Evolutionary conservation across 805 yeast genomes (phyloP).

Genomic region (Jamesozyma rosinii): DNA sequence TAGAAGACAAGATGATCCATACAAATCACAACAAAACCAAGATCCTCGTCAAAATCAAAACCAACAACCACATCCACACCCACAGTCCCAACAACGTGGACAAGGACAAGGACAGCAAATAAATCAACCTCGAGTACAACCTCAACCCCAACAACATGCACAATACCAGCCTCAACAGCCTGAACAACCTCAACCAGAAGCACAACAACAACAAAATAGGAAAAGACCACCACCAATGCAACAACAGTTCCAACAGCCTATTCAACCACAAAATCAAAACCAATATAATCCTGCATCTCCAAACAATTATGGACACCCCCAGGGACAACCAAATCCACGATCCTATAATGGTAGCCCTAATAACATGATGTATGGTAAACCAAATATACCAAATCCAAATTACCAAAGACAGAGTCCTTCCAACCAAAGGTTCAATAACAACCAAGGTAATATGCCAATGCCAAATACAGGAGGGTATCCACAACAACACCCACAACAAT

Average conservation of each 20-base stretch:
- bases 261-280: background rate
- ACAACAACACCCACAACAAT: background rate
- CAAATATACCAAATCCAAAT: background rate
- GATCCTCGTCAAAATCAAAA: background rate
- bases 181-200: too few species aligned
- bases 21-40: background rate
- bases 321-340: too few species aligned
- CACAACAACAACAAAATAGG: too few species aligned
- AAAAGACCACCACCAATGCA: too few species aligned
- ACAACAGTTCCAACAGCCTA: background rate
- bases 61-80: background rate
- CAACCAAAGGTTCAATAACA: background rate
- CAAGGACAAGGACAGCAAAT: too few species aligned
- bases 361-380: background rate
- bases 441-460: background rate
- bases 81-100: too few species aligned
- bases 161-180: too few species aligned
- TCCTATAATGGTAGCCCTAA: too few species aligned
- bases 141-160: too few species aligned
- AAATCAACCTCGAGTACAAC: too few species aligned
- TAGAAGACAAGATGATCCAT: background rate
- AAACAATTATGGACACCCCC: too few species aligned
- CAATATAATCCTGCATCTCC: too few species aligned
- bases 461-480: background rate
- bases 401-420: background rate